Conservation (phyloP, 495 filamentous ascomycete genomes). For the Hypoxylon lienhwacheense region DNA sequence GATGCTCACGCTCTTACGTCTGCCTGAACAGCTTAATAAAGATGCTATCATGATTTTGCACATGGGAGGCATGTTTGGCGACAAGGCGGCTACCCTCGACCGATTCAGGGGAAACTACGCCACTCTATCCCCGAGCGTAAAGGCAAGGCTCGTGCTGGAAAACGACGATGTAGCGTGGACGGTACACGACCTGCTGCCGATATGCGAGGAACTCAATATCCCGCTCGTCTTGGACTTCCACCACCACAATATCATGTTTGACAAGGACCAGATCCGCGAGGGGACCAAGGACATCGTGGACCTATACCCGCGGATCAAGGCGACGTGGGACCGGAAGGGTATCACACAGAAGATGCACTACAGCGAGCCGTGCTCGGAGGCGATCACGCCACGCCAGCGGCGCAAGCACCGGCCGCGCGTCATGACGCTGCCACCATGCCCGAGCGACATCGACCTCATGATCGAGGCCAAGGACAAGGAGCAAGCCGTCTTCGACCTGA, state of each 20-base stretch:
- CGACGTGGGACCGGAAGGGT: constrained; percentile 82
- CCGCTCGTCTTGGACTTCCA: constrained; percentile 92
- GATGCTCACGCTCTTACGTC: constrained; percentile 72
- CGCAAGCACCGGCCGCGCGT: constrained; percentile 84
- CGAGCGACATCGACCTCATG: constrained; percentile 87
- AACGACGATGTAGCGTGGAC: constrained; percentile 92
- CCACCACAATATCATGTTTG: constrained; percentile 93
- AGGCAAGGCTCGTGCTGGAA: constrained; percentile 83
- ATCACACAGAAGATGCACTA: constrained; percentile 98
- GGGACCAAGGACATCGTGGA: constrained; percentile 82
- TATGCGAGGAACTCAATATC: constrained; percentile 92
- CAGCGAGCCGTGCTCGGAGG: constrained; percentile 73
- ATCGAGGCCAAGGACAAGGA: constrained; percentile 99
- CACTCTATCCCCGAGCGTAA: constrained; percentile 64
- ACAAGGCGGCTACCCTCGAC: constrained; percentile 79
- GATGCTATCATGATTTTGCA: constrained; percentile 96
- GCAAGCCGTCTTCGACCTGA: constrained; percentile 93
- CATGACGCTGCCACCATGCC: constrained; percentile 76
- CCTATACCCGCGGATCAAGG: constrained; percentile 62
- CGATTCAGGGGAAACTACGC: constrained; percentile 82
- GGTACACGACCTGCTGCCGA: constrained; percentile 86
- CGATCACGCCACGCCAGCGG: constrained; percentile 73
- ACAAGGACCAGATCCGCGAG: constrained; percentile 69
- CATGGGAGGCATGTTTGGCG: constrained; percentile 89
- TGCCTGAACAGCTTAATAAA: constrained; percentile 77